Evolutionary conservation across 2,329 filamentous ascomycete genomes (phyloP).

Genomic region (Curvularia verruculosa): DNA sequence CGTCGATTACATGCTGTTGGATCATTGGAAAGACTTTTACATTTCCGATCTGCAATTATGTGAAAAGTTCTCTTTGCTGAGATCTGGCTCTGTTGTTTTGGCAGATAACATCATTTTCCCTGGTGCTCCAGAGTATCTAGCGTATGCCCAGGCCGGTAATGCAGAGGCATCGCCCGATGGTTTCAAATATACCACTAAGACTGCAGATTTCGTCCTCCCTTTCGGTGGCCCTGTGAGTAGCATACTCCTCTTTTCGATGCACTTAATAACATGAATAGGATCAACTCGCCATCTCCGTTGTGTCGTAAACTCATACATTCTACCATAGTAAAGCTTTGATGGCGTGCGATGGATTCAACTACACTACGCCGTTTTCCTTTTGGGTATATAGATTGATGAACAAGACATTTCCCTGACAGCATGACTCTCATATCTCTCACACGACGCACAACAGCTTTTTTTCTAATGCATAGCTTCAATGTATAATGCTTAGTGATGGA

Average conservation of each 20-base stretch:
- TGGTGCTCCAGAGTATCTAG: constrained; percentile 1
- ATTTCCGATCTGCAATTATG: constrained; percentile 1
- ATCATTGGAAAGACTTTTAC: constrained; percentile 5
- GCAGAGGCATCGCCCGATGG: not conserved
- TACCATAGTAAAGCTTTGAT: not conserved
- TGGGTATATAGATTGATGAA: not conserved
- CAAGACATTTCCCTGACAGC: not conserved
- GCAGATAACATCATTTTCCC: constrained; percentile 1
- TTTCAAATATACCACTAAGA: not conserved
- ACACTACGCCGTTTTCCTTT: no score
- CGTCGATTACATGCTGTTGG: constrained; percentile 3
- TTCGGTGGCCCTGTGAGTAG: constrained; percentile 1
- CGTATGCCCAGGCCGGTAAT: constrained; percentile 1
- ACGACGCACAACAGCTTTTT: not conserved
- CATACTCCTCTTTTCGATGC: not conserved
- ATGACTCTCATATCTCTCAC: not conserved
- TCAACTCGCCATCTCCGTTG: not conserved
- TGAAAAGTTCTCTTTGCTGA: not conserved
- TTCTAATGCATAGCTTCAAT: not conserved
- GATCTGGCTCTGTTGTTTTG: not conserved
- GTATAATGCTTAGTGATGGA: not conserved
- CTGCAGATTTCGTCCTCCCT: constrained; percentile 1
- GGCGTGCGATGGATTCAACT: not conserved
- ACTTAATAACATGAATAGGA: not conserved
- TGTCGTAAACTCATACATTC: not conserved